These are phyloP conservation scores for Dioscorea cayenensis DNA, from an alignment of 116 monocot species.

Conservation along the genomic window DNA sequence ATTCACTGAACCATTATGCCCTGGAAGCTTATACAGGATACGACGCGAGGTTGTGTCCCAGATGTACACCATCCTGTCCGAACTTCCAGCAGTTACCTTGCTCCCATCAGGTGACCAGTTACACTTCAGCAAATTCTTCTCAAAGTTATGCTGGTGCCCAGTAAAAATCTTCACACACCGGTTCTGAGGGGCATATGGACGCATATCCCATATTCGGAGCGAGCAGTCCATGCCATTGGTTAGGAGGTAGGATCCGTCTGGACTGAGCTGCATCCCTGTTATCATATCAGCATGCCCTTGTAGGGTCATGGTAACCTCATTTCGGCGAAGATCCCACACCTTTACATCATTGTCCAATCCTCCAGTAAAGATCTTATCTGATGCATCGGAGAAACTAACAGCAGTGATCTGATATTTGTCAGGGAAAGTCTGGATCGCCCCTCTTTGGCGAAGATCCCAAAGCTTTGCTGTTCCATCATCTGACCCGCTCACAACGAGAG, in stretches of 20 bases:
- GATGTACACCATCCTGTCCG: conserved; percentile 94
- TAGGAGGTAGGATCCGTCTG: conserved; percentile 91
- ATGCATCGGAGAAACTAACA: conserved; percentile 68
- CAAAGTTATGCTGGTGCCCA: conserved; percentile 97
- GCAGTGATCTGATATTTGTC: too few relatives aligned
- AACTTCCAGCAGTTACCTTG: conserved; percentile 88
- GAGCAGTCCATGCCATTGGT: conserved; percentile 95
- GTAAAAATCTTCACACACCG: conserved; percentile 90
- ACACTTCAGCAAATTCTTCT: conserved; percentile 90
- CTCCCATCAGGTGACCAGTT: conserved; percentile 90
- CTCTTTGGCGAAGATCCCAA: too few relatives aligned
- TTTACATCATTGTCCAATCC: too few relatives aligned
- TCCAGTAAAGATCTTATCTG: background rate
- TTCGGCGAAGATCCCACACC: too few relatives aligned
- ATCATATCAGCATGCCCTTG: conserved; percentile 94
- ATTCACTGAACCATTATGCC: conserved; percentile 97
- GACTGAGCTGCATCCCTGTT: conserved; percentile 96
- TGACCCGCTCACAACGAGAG: too few relatives aligned
- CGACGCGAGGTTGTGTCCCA: conserved; percentile 96
- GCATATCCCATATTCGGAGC: conserved; percentile 92
- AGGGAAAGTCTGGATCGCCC: too few relatives aligned
- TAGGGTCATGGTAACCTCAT: conserved; percentile 32
- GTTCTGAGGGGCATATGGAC: conserved; percentile 91
- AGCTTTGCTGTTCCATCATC: too few relatives aligned
- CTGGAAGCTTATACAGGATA: conserved; percentile 91